A percentile compares a stretch with the other conserved stretches of the same genome.
These are phyloP conservation scores for Exophiala sideris DNA, from an alignment of 2,329 filamentous ascomycete genomes.

Conservation along the genomic window DNA sequence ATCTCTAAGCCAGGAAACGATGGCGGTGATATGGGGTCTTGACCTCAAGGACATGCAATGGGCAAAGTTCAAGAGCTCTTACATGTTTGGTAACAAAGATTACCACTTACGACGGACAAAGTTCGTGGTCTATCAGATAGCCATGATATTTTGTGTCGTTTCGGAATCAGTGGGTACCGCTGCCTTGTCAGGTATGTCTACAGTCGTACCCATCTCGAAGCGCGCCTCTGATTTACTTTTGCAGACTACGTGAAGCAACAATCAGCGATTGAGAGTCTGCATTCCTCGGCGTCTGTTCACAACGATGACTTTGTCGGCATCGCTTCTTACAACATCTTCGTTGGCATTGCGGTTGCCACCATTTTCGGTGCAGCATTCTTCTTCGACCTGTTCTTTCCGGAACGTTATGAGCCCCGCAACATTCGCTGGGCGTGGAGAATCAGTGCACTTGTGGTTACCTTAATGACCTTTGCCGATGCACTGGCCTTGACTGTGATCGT, in stretches of 20 bases:
- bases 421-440: constrained; percentile 56
- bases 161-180: constrained; percentile 57
- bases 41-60: constrained; percentile 57
- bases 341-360: constrained; percentile 55
- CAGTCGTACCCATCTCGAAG: not conserved
- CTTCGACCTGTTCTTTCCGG: constrained; percentile 61
- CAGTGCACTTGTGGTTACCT: constrained; percentile 47
- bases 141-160: constrained; percentile 57
- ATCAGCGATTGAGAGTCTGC: constrained; percentile 42
- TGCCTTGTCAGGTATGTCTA: constrained; percentile 48
- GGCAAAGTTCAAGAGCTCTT: constrained; percentile 55
- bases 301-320: constrained; percentile 57
- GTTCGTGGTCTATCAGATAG: constrained; percentile 59
- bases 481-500: constrained; percentile 52
- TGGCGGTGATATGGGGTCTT: constrained; percentile 56
- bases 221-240: not conserved
- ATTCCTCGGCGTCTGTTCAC: constrained; percentile 43
- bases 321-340: constrained; percentile 57
- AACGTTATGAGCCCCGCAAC: constrained; percentile 47
- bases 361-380: constrained; percentile 60
- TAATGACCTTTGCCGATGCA: constrained; percentile 48
- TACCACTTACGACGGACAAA: constrained; percentile 57
- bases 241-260: constrained; percentile 56
- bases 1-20: constrained; percentile 20
- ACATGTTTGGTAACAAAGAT: constrained; percentile 54